These are phyloP conservation scores for Chamaecrista fasciculata DNA, from an alignment of 306 rosid species.

Conservation along the genomic window DNA sequence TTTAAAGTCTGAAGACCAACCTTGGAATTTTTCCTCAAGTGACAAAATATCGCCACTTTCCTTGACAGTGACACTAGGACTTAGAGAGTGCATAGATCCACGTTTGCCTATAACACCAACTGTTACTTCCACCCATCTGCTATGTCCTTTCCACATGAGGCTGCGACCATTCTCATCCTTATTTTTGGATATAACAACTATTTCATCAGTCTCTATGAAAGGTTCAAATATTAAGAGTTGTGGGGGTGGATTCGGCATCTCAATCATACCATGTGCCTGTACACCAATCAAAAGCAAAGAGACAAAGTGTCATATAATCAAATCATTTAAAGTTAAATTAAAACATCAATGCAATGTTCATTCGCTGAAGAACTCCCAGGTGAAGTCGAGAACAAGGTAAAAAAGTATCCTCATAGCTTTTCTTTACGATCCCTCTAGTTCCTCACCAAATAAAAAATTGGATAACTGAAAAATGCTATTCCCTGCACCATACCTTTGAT, in stretches of 20 bases:
- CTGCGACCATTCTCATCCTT: conserved; percentile 42
- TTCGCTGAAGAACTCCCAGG: neutral
- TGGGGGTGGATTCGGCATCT: conserved; percentile 94
- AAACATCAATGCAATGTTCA: neutral
- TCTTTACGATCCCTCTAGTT: neutral
- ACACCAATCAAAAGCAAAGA: conserved; percentile 15
- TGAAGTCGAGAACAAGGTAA: conserved; percentile 1
- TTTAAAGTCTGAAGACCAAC: conserved; percentile 34
- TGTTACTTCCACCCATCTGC: conserved; percentile 97
- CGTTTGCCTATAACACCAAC: conserved; percentile 83
- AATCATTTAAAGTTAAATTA: conserved; percentile 7
- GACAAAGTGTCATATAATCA: conserved; percentile 21
- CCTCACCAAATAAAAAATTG: neutral
- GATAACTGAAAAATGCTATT: conserved; percentile 16
- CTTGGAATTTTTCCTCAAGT: conserved; percentile 97
- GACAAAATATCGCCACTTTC: conserved; percentile 94
- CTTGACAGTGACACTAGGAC: conserved; percentile 90
- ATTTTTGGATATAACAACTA: conserved; percentile 55
- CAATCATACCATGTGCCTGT: conserved; percentile 82
- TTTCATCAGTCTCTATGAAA: conserved; percentile 90
- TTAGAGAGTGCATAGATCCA: conserved; percentile 80
- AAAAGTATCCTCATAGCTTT: conserved; percentile 10
- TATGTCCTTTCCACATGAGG: conserved; percentile 77
- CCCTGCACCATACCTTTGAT: conserved; percentile 61
- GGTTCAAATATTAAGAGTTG: conserved; percentile 84